phyloP scores from a whole-genome alignment of 306 rosid species.

The Bauhinia variegata region DNA sequence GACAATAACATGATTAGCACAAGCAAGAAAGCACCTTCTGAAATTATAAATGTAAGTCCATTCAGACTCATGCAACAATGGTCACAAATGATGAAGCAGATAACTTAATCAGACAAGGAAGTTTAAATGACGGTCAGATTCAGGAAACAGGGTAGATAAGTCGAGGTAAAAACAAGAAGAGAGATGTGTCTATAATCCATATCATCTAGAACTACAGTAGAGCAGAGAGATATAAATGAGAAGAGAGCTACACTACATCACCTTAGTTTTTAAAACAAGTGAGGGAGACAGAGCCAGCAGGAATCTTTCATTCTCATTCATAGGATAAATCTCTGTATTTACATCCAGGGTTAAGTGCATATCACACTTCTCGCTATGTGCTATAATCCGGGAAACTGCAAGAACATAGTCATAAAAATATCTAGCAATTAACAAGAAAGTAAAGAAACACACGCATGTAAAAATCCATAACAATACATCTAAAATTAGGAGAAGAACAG shows the following conservation, averaged over 20 bases:
- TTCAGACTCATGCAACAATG: not conserved
- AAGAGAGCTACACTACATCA: conserved; percentile 31
- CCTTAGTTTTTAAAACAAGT: conserved; percentile 65
- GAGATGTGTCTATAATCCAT: conserved; percentile 3
- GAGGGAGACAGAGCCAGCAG: conserved; percentile 76
- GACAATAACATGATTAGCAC: not conserved
- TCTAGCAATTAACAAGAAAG: not conserved
- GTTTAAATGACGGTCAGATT: not conserved
- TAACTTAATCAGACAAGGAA: conserved; percentile 15
- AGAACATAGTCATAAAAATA: conserved; percentile 7
- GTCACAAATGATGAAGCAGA: not conserved
- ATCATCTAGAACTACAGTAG: conserved; percentile 2
- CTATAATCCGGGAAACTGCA: conserved; percentile 79
- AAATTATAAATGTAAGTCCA: not conserved
- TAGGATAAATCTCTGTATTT: conserved; percentile 82
- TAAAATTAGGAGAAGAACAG: not conserved
- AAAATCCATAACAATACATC: conserved; percentile 9
- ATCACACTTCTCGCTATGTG: conserved; percentile 70
- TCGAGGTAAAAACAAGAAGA: not conserved
- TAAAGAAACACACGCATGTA: not conserved
- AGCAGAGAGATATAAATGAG: conserved; percentile 6
- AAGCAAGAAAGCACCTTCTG: not conserved
- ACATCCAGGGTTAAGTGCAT: conserved; percentile 71
- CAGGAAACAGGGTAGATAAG: not conserved
- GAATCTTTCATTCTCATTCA: conserved; percentile 60